Evolutionary conservation across 2,329 filamentous ascomycete genomes (phyloP), one percentile per base, ranked within the genome.

Genomic region (Harringtonia aguacate): DNA sequence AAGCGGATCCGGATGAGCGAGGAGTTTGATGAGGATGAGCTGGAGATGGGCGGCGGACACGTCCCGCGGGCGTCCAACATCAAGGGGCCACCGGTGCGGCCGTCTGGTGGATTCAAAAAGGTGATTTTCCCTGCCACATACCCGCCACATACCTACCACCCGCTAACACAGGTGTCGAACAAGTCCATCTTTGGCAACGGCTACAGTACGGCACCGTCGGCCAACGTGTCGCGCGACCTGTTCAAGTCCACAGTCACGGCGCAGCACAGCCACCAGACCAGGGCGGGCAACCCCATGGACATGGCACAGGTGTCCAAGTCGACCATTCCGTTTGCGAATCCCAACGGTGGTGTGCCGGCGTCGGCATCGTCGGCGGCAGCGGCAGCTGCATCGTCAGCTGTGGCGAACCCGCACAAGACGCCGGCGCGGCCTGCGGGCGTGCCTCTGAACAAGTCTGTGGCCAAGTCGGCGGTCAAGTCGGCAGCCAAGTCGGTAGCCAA

Each of bases 251-350:
- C 77, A 0, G 72, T 83, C 40, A 79, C 77, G 14, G 69, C 72
- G 18, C 84, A 87, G 54, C 81, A 86, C 51, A 74, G 77, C 53
- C 70, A 74, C 51, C 76, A 84, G 31, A 63, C 67, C 41, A 81
- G 83, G 59, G 65, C 73, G 4, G 72, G 68, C 1, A 81, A 88
- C 55, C 84, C 84, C 2, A 68, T 88, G 56, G 86, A 92, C 53
- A 88, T 90, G 77, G 77, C 83, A n/a, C 85, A 90, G 57, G 81
- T 90, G 47, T 85, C 86, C 8, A 94, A 84, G 62, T 85, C 79
- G n/a, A 80, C 84, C 24, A 95, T 95, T 53, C 85, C 87, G 3
- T 95, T 95, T 57, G 87, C 87, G 8, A 76, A n/a, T n/a, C n/a
- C 89, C 18, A 79, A 77, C 47, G 28, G 30, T 31, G 43, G 24